Base-by-base conservation (phyloP, 2,329 filamentous ascomycete genomes). In the Triangularia setosa region DNA sequence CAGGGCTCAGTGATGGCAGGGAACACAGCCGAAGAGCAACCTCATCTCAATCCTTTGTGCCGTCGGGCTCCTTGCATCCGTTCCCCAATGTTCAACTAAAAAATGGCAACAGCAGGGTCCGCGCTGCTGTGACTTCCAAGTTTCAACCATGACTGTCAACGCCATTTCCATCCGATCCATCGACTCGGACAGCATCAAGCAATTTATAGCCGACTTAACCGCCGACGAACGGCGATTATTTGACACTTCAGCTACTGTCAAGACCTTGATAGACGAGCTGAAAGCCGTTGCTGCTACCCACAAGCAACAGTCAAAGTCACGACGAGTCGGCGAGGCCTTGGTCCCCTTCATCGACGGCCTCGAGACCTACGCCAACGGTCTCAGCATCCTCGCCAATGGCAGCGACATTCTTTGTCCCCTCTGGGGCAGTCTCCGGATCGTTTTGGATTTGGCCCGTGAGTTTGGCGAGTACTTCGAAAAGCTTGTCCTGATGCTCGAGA, bases 401-500 rank as follows among this genome's bases (percentile, higher is more conserved):
- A 64, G 54, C 44, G 63, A 64, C 12, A 27, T 64, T 21, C 55
- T 64, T 16, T 64, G 63, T 16, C 63, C 63, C 11, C 12, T 64
- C 16, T 64, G 63, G 63, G 63, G 63, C 28, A 40, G 48, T n/a
- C 23, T 64, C 12, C 14, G 63, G 1, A 57, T 64, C 18, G 21
- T 64, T 5, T 16, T 64, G 30, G 24, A 61, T 11, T 21, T 64
- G 23, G 63, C 63, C 30, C 24, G 44, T 12, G 63, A 64, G 35
- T 64, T 64, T 40, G 63, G 63, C 9, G 63, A 64, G 21, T 64
- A 64, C 53, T 64, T 64, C 40, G 59, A 61, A n/a, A 64, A 64
- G 58, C 33, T 64, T 4, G 53, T 33, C 21, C 53, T 16, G 25
- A 64, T 64, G 63, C 35, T 64, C 7, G 58, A 57, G 25, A 55